These are phyloP conservation scores for Climacium dendroides DNA, from an alignment of 225 moss, liverwort and hornwort genomes.

Conservation along the genomic window DNA sequence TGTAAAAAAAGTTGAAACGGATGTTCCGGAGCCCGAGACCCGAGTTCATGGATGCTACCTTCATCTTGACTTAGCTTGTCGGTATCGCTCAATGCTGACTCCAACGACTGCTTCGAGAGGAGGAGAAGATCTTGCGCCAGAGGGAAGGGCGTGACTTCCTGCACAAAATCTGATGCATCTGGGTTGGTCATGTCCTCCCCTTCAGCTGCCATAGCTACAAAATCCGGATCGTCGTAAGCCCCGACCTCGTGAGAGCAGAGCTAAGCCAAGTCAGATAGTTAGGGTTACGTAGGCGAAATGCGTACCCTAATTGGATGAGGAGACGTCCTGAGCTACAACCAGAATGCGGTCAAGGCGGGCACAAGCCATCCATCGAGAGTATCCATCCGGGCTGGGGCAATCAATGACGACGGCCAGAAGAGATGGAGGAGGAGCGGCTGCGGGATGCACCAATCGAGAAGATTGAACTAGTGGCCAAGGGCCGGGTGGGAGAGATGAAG, in stretches of 20 bases:
- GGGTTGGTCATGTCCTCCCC: slow-evolving; percentile 27
- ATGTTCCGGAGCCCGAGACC: not conserved
- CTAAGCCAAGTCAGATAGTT: not conserved
- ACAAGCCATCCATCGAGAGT: not conserved
- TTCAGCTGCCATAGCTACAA: slow-evolving; percentile 32
- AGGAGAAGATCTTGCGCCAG: slow-evolving; percentile 26
- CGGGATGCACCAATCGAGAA: not conserved
- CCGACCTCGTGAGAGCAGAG: not conserved
- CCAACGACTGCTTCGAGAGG: slow-evolving; percentile 14
- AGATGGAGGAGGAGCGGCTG: not conserved
- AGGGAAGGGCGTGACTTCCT: slow-evolving; percentile 40
- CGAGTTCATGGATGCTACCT: slow-evolving; percentile 1
- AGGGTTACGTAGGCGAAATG: slow-evolving; percentile 9
- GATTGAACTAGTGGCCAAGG: not conserved
- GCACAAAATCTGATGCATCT: slow-evolving; percentile 20
- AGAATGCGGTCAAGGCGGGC: not conserved
- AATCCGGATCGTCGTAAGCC: slow-evolving; percentile 5
- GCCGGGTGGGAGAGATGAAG: not conserved
- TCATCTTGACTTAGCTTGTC: not conserved
- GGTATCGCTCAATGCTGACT: not conserved
- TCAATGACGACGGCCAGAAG: not conserved
- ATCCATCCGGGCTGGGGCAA: not conserved
- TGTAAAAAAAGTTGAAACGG: slow-evolving; percentile 16
- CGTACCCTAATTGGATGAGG: not conserved
- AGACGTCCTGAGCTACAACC: not conserved